phyloP scores from a whole-genome alignment of 2,329 filamentous ascomycete species.

The Orbilia quercus region DNA sequence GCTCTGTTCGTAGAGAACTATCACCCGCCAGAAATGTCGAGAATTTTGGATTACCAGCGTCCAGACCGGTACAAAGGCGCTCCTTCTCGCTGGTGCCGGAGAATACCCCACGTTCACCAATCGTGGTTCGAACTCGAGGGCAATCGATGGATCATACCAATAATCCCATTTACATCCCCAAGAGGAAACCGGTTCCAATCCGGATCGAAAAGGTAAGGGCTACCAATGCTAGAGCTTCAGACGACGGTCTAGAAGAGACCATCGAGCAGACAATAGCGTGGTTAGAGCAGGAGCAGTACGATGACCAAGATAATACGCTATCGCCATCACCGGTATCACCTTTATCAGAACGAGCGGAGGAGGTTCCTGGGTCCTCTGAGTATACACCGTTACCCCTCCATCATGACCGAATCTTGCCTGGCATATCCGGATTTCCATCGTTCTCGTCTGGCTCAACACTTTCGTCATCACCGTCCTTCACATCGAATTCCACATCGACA shows the following conservation, averaged over 20 bases:
- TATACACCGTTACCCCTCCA: conserved; percentile 48
- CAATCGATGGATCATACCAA: conserved; percentile 53
- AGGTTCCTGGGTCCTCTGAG: conserved; percentile 30
- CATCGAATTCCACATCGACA: conserved; percentile 51
- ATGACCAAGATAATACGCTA: conserved; percentile 14
- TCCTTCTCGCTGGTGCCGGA: conserved; percentile 51
- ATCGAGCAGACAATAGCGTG: conserved; percentile 53
- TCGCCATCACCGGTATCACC: conserved; percentile 48
- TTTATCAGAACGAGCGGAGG: conserved; percentile 47
- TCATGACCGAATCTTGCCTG: conserved; percentile 27
- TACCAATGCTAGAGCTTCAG: conserved; percentile 4
- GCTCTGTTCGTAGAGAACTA: conserved; percentile 38
- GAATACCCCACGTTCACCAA: conserved; percentile 44
- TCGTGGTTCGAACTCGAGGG: conserved; percentile 41
- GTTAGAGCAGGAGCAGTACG: conserved; percentile 47
- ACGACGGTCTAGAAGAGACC: conserved; percentile 45
- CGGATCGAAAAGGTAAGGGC: conserved; percentile 21
- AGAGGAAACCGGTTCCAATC: conserved; percentile 48
- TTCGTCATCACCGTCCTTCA: conserved; percentile 47
- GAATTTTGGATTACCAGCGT: conserved; percentile 44
- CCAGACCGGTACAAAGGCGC: conserved; percentile 46
- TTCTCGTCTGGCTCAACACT: conserved; percentile 50
- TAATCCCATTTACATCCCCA: conserved; percentile 39
- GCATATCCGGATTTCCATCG: conserved; percentile 49
- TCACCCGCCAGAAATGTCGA: conserved; percentile 41